Conservation (phyloP, 208 protist species). For the Naegleria gruberi region DNA sequence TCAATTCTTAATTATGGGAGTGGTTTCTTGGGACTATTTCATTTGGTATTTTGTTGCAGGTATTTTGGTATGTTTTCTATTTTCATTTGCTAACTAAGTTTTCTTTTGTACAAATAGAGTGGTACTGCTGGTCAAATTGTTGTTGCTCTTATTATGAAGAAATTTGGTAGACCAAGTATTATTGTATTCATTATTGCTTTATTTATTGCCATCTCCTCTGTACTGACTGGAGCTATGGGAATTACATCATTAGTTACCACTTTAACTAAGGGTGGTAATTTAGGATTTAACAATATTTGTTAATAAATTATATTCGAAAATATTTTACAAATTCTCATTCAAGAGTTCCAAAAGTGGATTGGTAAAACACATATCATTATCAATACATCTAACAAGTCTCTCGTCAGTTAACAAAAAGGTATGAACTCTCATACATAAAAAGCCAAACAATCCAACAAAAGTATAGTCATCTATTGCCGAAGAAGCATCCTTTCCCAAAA, state of each 20-base stretch:
- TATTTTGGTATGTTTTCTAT: no score
- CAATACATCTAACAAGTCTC: no score
- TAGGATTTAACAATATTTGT: conserved; percentile 5
- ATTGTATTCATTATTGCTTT: background rate
- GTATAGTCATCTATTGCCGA: no score
- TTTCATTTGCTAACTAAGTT: no score
- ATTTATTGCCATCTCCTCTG: background rate
- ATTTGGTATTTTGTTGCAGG: background rate
- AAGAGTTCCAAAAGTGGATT: no score
- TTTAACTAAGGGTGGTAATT: background rate
- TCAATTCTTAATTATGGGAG: conserved; percentile 7
- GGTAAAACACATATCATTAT: no score
- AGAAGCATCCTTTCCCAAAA: no score
- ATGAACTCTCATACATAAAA: no score
- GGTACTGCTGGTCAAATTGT: background rate
- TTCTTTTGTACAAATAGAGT: background rate
- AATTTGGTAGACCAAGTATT: background rate
- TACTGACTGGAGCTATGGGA: background rate
- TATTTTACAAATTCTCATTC: no score
- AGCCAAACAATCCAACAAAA: no score
- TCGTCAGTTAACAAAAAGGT: no score
- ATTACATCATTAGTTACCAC: background rate
- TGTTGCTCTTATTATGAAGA: background rate
- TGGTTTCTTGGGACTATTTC: background rate
- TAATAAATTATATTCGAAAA: no score